Base-by-base conservation (phyloP, 257 asterid genomes). In the Solanum megistacrolobum region DNA sequence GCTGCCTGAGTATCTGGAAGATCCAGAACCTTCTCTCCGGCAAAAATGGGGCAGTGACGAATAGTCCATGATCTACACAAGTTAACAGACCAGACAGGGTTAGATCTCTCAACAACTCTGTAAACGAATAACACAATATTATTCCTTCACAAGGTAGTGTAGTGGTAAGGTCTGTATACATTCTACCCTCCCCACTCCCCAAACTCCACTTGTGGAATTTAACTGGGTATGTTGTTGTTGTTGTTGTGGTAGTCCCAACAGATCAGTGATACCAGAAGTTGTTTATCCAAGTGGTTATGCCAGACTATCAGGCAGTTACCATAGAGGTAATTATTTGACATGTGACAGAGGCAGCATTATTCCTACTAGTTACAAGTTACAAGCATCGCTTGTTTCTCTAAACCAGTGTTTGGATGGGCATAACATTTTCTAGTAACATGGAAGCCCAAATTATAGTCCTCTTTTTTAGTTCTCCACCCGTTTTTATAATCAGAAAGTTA, bases 1-100 rank as follows among this genome's bases (percentile, higher is more conserved):
- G 48, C 46, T 84, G 62, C 88, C 93, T 23, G 85, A 87, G 85
- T 88, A 89, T 71, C 88, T 90, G 18, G 96, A 93, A 65, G 96
- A 93, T 74, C 95, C 93, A 4, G 95, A 93, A 68, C 90, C 81
- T 91, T 93, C 92, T 88, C 89, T 92, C n/a, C 92, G 94, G 89
- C 96, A 93, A 92, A 94, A 94, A 89, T 94, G 98, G 35, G 98
- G 98, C 69, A 94, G 96, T 69, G 97, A 89, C 25, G 96, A 90
- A 90, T 91, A 92, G 73, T 95, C 97, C 96, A 95, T 95, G 92
- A 95, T 94, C 97, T 95, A 92, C 89, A 90, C 58, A 41, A 34
- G 78, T 82, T 29, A 88, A 41, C 5, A 88, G 72, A 68, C 4
- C 75, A 34, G 58, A 82, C 38, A 29, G 12, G 48, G 36, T 62